Conservation (phyloP, 345 rosid species). For the Syzygium oleosum region DNA sequence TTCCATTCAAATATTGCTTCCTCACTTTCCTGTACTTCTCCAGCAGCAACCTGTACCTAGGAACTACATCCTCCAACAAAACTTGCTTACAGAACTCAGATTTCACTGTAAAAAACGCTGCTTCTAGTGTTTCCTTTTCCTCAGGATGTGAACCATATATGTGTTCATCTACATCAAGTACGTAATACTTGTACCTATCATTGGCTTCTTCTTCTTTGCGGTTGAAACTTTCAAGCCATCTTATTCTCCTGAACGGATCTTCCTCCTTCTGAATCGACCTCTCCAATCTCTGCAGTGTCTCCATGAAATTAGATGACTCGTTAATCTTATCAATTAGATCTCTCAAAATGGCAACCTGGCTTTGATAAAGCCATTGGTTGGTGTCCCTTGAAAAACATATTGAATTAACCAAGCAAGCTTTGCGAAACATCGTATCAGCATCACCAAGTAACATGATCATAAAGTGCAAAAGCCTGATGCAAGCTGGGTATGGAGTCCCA, state of each 20-base stretch:
- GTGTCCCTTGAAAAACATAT: constrained; percentile 9
- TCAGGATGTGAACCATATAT: constrained; percentile 5
- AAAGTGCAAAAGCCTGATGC: constrained; percentile 29
- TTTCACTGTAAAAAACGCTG: constrained; percentile 18
- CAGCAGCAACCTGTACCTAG: constrained; percentile 20
- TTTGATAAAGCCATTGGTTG: constrained; percentile 18
- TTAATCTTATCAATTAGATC: constrained; percentile 24
- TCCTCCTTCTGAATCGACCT: constrained; percentile 12
- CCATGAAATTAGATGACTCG: constrained; percentile 11
- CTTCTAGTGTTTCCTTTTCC: constrained; percentile 21
- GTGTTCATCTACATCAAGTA: constrained; percentile 6
- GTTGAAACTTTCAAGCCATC: constrained; percentile 35
- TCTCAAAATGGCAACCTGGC: constrained; percentile 29
- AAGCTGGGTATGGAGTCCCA: constrained; percentile 13
- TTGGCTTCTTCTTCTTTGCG: not conserved
- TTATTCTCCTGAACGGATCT: constrained; percentile 26
- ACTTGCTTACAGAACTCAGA: constrained; percentile 35
- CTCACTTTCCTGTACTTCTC: constrained; percentile 36
- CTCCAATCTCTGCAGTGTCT: constrained; percentile 20
- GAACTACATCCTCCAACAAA: constrained; percentile 20
- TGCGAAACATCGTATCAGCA: constrained; percentile 32
- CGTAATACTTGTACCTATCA: constrained; percentile 4
- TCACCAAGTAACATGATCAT: constrained; percentile 23
- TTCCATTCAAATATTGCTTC: constrained; percentile 45
- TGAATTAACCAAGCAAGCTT: constrained; percentile 47